Evolutionary conservation across 2,329 filamentous ascomycete species (phyloP).

Genomic region (Sporothrix euskadiensis): DNA sequence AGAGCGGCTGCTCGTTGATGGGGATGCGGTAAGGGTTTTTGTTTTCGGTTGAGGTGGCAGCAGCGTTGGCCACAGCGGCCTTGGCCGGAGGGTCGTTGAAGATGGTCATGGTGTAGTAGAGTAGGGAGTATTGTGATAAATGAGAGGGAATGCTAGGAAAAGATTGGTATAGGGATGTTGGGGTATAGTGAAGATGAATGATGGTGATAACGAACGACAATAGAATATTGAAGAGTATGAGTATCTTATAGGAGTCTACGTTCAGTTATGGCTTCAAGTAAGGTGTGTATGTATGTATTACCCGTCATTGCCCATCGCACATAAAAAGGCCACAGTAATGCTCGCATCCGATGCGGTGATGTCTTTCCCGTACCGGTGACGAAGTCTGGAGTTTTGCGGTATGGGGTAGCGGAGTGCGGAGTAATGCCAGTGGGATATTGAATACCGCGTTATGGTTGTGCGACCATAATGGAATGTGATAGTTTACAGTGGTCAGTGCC

Average conservation of each 20-base stretch:
- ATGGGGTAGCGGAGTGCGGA: not conserved
- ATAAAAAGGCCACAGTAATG: not conserved
- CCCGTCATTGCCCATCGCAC: not conserved
- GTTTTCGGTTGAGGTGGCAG: not conserved
- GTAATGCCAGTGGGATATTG: not conserved
- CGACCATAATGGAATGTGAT: not conserved
- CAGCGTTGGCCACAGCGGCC: not conserved
- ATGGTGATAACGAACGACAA: not conserved
- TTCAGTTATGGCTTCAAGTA: not conserved
- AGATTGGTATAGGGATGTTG: not conserved
- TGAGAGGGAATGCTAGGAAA: not conserved
- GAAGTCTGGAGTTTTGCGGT: not conserved
- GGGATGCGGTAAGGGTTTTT: conserved; percentile 1
- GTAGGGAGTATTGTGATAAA: not conserved
- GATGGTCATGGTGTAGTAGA: not conserved
- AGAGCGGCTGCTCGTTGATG: conserved; percentile 21
- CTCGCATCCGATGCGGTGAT: conserved; percentile 1
- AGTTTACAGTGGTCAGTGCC: not conserved
- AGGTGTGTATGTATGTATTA: not conserved
- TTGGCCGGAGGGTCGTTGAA: not conserved
- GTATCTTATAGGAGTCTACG: not conserved
- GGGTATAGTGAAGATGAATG: not conserved
- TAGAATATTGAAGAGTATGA: not conserved
- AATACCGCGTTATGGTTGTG: not conserved
- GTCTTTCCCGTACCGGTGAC: not conserved